Evolutionary conservation across 768 basidiomycete species (phyloP).

Genomic region (Boletus pseudopeckii): DNA sequence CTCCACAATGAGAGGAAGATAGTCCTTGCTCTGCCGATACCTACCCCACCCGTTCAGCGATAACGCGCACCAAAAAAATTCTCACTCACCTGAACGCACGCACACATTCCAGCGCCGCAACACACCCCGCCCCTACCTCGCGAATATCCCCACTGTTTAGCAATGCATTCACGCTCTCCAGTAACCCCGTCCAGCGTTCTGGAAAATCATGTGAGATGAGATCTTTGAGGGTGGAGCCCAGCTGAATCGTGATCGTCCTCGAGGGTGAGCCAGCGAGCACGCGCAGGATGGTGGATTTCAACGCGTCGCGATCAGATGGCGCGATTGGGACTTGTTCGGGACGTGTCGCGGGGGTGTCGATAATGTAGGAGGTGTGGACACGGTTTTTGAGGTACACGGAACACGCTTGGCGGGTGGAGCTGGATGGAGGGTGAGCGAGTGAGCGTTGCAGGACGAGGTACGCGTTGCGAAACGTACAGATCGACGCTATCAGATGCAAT

Average conservation of each 20-base stretch:
- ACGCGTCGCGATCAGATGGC: constrained; percentile 65
- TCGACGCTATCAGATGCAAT: constrained; percentile 76
- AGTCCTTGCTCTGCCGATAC: constrained; percentile 63
- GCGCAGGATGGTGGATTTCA: constrained; percentile 64
- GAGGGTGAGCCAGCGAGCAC: constrained; percentile 68
- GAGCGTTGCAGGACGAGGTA: constrained; percentile 30
- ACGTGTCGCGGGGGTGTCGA: constrained; percentile 42
- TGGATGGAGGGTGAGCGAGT: constrained; percentile 24
- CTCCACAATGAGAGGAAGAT: constrained; percentile 55
- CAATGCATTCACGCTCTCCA: constrained; percentile 64
- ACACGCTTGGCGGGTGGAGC: constrained; percentile 80
- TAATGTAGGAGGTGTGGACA: constrained; percentile 61
- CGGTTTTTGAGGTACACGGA: constrained; percentile 92
- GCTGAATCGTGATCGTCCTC: constrained; percentile 67
- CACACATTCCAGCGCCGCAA: constrained; percentile 74
- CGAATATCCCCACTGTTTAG: constrained; percentile 61
- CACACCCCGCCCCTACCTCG: constrained; percentile 78
- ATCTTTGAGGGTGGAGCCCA: constrained; percentile 69
- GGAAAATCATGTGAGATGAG: constrained; percentile 79
- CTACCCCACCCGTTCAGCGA: constrained; percentile 48
- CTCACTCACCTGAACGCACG: constrained; percentile 45
- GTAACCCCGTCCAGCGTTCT: constrained; percentile 63
- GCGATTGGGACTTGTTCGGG: constrained; percentile 64
- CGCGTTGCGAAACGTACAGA: constrained; percentile 49
- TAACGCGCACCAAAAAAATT: background rate